phyloP scores from a whole-genome alignment of 2,329 filamentous ascomycete genomes.

The Neofusicoccum umdonicola region DNA sequence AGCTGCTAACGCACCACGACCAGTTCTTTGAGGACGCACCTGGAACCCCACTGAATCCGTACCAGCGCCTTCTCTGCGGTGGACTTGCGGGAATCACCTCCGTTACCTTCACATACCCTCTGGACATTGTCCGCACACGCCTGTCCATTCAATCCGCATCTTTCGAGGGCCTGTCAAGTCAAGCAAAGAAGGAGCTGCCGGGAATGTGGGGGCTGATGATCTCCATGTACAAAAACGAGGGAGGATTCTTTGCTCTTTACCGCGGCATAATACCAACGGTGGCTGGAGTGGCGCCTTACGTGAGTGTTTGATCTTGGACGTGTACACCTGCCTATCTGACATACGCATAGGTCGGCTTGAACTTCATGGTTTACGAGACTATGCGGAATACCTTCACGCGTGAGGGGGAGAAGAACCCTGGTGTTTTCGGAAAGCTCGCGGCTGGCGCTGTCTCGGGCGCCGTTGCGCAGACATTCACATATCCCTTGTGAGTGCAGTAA shows the following conservation, averaged over 20 bases:
- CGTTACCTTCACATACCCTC: slow-evolving; percentile 89
- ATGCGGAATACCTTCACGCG: slow-evolving; percentile 80
- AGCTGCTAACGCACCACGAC: background rate
- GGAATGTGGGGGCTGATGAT: slow-evolving; percentile 88
- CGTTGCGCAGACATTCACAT: slow-evolving; percentile 95
- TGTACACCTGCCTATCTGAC: slow-evolving; percentile 23
- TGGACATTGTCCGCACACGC: slow-evolving; percentile 94
- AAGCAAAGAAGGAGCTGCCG: slow-evolving; percentile 59
- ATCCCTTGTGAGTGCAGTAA: slow-evolving; percentile 74
- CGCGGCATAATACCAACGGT: slow-evolving; percentile 91
- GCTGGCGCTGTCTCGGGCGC: slow-evolving; percentile 94
- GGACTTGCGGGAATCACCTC: slow-evolving; percentile 92
- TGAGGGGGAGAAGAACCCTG: slow-evolving; percentile 82
- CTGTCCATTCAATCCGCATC: slow-evolving; percentile 97
- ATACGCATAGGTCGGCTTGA: slow-evolving; percentile 75
- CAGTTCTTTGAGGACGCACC: slow-evolving; percentile 75
- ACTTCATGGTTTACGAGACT: slow-evolving; percentile 98
- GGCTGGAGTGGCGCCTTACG: slow-evolving; percentile 92
- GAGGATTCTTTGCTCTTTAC: slow-evolving; percentile 82
- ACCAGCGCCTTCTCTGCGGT: slow-evolving; percentile 81
- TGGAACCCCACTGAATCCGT: slow-evolving; percentile 68
- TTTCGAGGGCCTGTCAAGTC: slow-evolving; percentile 67
- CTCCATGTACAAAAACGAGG: slow-evolving; percentile 87
- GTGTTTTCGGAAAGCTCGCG: slow-evolving; percentile 73
- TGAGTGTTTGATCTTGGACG: slow-evolving; percentile 40